A percentile compares a stretch with the other conserved stretches of the same genome.
These are phyloP conservation scores for Solanum etuberosum DNA, from an alignment of 257 asterid genomes.

Conservation along the genomic window DNA sequence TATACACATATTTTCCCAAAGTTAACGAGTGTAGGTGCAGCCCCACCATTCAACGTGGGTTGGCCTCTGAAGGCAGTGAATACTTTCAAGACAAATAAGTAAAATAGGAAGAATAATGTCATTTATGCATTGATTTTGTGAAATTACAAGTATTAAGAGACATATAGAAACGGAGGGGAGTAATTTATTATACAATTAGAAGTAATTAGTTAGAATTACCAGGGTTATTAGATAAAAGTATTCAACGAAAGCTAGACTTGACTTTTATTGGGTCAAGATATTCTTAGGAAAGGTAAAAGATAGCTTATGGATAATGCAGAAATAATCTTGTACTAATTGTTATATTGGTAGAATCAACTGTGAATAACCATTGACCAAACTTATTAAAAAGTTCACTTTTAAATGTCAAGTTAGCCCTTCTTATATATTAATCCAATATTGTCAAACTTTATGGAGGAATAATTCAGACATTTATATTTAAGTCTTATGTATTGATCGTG, in stretches of 20 bases:
- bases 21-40: neutral
- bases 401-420: neutral
- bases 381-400: neutral
- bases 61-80: neutral
- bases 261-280: conserved; percentile 9
- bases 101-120: neutral
- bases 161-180: accelerated
- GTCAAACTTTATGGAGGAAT: neutral
- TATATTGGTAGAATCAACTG: neutral
- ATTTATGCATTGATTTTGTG: neutral
- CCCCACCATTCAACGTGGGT: neutral
- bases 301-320: neutral
- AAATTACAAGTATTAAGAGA: no score
- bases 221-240: neutral
- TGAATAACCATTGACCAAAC: neutral
- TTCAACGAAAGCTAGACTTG: neutral
- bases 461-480: neutral
- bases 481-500: neutral
- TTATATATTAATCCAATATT: neutral
- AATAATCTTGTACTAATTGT: neutral
- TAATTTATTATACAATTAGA: neutral
- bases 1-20: neutral
- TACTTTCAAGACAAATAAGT: neutral
- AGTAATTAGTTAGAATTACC: neutral
- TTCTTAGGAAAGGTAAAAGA: neutral